phyloP scores from a whole-genome alignment of 1,139 yeast species.

The Pichia sorboxylosa region DNA sequence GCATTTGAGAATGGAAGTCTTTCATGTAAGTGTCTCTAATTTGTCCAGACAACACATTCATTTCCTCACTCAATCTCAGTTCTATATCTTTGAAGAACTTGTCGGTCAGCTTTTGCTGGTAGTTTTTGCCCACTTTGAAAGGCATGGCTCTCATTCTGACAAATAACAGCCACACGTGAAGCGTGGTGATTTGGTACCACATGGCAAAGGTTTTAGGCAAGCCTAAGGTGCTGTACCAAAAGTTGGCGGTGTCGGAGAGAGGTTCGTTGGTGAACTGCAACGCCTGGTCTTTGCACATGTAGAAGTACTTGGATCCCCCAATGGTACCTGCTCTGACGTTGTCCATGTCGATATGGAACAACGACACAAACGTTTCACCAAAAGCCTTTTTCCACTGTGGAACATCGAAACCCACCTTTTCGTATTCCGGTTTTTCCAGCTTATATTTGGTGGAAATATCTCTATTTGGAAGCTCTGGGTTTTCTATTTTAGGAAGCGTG shows the following conservation, averaged over 20 bases:
- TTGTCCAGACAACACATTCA: constrained; percentile 74
- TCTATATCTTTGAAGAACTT: constrained; percentile 86
- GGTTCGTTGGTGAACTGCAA: constrained; percentile 63
- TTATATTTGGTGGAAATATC: constrained; percentile 25
- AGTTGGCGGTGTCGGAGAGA: constrained; percentile 50
- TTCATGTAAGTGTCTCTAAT: constrained; percentile 78
- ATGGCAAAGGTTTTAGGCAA: constrained; percentile 83
- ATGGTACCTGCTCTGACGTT: constrained; percentile 85
- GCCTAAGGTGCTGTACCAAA: constrained; percentile 68
- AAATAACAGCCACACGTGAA: constrained; percentile 88
- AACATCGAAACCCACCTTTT: constrained; percentile 44
- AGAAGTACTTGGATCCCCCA: constrained; percentile 81
- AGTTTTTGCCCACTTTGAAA: constrained; percentile 72
- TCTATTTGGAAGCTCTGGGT: constrained; percentile 25
- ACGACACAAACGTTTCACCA: constrained; percentile 59
- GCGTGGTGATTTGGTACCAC: constrained; percentile 85
- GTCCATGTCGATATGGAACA: constrained; percentile 81
- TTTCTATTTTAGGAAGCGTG: constrained; percentile 35
- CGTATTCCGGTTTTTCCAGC: constrained; percentile 33
- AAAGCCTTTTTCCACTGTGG: constrained; percentile 59
- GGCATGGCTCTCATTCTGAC: constrained; percentile 97
- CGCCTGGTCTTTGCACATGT: constrained; percentile 78
- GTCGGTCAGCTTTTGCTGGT: constrained; percentile 87
- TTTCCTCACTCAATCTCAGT: constrained; percentile 69
- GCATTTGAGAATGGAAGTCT: constrained; percentile 80